phyloP scores from a whole-genome alignment of 2,329 filamentous ascomycete genomes.

The Colletotrichum cereale region DNA sequence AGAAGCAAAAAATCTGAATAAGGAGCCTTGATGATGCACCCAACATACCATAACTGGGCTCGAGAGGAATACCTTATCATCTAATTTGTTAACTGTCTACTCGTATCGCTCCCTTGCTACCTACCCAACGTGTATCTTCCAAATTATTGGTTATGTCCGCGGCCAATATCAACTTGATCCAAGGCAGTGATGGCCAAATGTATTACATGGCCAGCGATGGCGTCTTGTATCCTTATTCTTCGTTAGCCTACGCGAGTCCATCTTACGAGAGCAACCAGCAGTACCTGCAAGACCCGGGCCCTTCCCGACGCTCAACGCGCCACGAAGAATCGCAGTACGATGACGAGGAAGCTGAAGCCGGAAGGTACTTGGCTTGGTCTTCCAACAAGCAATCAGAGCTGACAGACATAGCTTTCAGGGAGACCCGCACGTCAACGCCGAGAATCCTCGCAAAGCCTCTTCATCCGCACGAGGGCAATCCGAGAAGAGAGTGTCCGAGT shows the following conservation, averaged over 20 bases:
- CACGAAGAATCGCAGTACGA: neutral
- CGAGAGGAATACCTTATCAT: neutral
- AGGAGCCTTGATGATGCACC: neutral
- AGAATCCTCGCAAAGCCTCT: neutral
- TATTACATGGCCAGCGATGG: neutral
- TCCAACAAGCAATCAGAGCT: neutral
- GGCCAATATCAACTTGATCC: neutral
- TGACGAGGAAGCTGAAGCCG: neutral
- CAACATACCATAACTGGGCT: neutral
- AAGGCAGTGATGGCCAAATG: neutral
- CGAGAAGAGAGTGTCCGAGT: neutral
- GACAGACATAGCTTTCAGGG: neutral
- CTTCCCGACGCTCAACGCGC: neutral
- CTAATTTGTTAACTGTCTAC: no score
- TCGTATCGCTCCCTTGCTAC: no score
- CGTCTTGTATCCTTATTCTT: neutral
- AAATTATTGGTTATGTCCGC: neutral
- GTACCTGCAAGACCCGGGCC: neutral
- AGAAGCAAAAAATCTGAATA: neutral
- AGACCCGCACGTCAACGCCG: neutral
- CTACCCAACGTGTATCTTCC: neutral
- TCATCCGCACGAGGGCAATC: neutral
- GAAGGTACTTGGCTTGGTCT: neutral
- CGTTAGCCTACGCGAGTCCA: no score
- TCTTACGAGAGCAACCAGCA: neutral